Conservation (phyloP, 2,329 filamentous ascomycete species). For the Pseudogymnoascus verrucosus region DNA sequence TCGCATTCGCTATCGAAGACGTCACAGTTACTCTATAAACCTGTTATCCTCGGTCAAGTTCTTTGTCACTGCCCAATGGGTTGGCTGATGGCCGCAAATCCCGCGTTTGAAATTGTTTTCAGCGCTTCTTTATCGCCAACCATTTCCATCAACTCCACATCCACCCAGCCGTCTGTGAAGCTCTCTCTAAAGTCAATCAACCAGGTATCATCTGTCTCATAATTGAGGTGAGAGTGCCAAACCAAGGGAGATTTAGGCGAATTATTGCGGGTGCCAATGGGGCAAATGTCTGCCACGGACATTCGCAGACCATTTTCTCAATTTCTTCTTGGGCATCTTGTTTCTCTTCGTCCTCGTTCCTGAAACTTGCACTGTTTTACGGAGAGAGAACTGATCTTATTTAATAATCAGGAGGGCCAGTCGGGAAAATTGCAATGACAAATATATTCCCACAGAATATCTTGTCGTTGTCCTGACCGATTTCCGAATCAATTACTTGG, state of each 20-base stretch:
- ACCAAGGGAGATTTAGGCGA: neutral
- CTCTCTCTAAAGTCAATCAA: constrained; percentile 23
- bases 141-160: constrained; percentile 16
- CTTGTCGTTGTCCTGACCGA: neutral
- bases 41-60: neutral
- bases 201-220: constrained; percentile 16
- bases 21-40: neutral
- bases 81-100: neutral
- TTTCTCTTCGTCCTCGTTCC: constrained; percentile 7
- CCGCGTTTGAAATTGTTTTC: neutral
- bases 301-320: constrained; percentile 10
- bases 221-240: neutral
- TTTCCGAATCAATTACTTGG: neutral
- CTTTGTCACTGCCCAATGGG: neutral
- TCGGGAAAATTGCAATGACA: neutral
- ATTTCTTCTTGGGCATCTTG: constrained; percentile 11
- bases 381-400: neutral
- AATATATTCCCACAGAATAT: neutral
- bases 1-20: neutral
- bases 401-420: neutral
- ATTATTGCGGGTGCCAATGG: neutral
- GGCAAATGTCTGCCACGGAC: constrained; percentile 1
- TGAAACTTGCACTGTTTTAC: neutral
- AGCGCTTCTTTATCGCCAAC: constrained; percentile 18
- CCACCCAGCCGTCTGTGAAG: constrained; percentile 20